A percentile compares a stretch with the other conserved stretches of the same genome.
phyloP scores from a whole-genome alignment of 2,329 filamentous ascomycete species.

The Fusarium goolgardi region DNA sequence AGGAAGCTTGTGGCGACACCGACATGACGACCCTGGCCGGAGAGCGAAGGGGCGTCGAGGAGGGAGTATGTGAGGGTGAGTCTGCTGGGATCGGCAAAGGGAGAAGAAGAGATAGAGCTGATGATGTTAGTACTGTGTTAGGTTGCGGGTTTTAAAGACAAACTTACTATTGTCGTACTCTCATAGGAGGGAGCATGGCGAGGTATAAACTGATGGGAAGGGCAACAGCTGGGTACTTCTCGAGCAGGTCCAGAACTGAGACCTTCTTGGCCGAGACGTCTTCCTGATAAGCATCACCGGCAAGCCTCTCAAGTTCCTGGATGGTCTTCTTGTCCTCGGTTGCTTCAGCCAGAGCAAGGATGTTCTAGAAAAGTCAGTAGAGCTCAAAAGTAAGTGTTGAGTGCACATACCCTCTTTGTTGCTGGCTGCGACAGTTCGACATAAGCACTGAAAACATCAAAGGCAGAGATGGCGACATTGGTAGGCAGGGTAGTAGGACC shows the following conservation, averaged over 20 bases:
- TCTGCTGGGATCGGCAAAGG: slow-evolving; percentile 66
- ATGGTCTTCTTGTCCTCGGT: slow-evolving; percentile 59
- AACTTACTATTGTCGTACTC: slow-evolving; percentile 75
- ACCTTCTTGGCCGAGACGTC: slow-evolving; percentile 67
- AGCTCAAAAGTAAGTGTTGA: not conserved
- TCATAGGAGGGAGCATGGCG: slow-evolving; percentile 79
- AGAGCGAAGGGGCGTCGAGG: slow-evolving; percentile 66
- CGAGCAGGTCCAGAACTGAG: slow-evolving; percentile 76
- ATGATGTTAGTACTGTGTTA: not conserved
- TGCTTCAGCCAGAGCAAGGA: slow-evolving; percentile 60
- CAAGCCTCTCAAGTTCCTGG: slow-evolving; percentile 59
- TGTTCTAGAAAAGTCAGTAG: slow-evolving; percentile 47
- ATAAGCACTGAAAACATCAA: slow-evolving; percentile 74
- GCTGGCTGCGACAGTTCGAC: slow-evolving; percentile 79
- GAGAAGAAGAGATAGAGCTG: slow-evolving; percentile 79
- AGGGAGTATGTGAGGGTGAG: slow-evolving; percentile 77
- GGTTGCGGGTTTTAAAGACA: not conserved
- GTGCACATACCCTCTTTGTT: slow-evolving; percentile 68
- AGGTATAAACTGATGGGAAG: slow-evolving; percentile 76
- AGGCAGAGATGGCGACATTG: slow-evolving; percentile 67
- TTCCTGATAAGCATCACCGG: slow-evolving; percentile 59
- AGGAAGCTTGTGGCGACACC: slow-evolving; percentile 74
- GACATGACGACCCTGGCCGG: slow-evolving; percentile 61
- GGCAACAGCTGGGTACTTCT: slow-evolving; percentile 68
- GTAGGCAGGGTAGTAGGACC: slow-evolving; percentile 66